Percentiles rank a stretch among this genome's conserved stretches.
These are phyloP conservation scores for Mortierella sp. DNA, from an alignment of 371 early-diverging fungal species.

Conservation along the genomic window DNA sequence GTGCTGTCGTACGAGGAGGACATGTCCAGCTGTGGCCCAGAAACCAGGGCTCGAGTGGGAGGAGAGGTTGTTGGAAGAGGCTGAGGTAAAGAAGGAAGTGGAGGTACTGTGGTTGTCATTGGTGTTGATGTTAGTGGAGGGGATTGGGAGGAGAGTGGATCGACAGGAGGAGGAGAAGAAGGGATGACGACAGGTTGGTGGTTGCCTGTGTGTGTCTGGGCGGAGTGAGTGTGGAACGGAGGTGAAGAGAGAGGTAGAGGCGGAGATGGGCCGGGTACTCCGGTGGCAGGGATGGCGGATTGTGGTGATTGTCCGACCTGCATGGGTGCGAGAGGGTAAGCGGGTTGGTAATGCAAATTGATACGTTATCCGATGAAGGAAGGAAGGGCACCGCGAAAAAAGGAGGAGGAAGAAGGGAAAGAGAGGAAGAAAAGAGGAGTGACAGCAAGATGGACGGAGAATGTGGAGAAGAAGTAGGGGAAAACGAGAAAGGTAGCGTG, in stretches of 20 bases:
- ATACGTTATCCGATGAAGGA: neutral
- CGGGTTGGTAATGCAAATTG: neutral
- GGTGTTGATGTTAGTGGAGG: neutral
- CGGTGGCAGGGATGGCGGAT: neutral
- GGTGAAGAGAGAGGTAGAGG: neutral
- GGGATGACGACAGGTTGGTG: neutral
- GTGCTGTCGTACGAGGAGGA: neutral
- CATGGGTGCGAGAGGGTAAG: neutral
- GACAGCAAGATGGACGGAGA: neutral
- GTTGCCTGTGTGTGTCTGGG: neutral
- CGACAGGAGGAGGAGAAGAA: neutral
- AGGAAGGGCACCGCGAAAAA: neutral
- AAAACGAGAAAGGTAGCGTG: neutral
- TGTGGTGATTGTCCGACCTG: neutral
- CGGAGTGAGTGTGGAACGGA: neutral
- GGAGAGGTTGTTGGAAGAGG: neutral
- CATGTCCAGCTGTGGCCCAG: neutral
- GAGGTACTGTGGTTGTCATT: neutral
- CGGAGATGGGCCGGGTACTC: neutral
- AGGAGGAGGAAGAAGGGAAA: neutral
- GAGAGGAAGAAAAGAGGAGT: neutral
- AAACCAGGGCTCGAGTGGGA: neutral
- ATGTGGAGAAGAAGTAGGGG: neutral
- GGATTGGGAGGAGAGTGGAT: neutral
- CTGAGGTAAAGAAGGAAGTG: neutral